A percentile compares a stretch with the other conserved stretches of the same genome.
Conservation (phyloP, 345 rosid species). For the Moricandia moricandioides region DNA sequence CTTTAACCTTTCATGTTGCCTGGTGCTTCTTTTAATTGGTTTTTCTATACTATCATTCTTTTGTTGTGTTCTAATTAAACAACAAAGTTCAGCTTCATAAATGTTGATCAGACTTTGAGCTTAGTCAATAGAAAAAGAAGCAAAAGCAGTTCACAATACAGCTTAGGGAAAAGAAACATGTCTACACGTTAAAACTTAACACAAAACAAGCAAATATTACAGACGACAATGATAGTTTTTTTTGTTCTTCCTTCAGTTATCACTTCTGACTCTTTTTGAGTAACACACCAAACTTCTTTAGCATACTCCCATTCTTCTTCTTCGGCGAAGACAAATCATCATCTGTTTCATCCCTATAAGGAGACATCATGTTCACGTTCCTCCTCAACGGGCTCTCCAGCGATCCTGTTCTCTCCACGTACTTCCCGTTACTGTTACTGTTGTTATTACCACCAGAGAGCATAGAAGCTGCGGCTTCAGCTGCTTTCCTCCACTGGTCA, state of each 20-base stretch:
- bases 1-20: neutral
- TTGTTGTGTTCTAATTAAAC: slow-evolving; percentile 14
- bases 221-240: neutral
- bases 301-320: slow-evolving; percentile 89
- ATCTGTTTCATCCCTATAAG: slow-evolving; percentile 75
- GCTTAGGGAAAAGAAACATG: neutral
- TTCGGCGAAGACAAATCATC: slow-evolving; percentile 68
- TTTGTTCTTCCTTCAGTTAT: neutral
- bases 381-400: slow-evolving; percentile 50
- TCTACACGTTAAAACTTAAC: neutral
- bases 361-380: slow-evolving; percentile 51
- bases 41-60: neutral
- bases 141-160: slow-evolving; percentile 27
- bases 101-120: slow-evolving; percentile 25
- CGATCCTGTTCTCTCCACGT: slow-evolving; percentile 59
- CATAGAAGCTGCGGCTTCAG: slow-evolving; percentile 92
- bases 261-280: slow-evolving; percentile 87
- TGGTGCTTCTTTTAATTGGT: neutral
- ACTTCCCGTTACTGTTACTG: slow-evolving; percentile 50
- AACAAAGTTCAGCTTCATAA: slow-evolving; percentile 20
- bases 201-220: neutral
- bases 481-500: slow-evolving; percentile 99
- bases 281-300: slow-evolving; percentile 84
- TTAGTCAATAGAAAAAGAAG: neutral
- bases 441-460: slow-evolving; percentile 61